Evolutionary conservation across 352 stramenopile species (phyloP).

Genomic region (Phytophthora syringae): DNA sequence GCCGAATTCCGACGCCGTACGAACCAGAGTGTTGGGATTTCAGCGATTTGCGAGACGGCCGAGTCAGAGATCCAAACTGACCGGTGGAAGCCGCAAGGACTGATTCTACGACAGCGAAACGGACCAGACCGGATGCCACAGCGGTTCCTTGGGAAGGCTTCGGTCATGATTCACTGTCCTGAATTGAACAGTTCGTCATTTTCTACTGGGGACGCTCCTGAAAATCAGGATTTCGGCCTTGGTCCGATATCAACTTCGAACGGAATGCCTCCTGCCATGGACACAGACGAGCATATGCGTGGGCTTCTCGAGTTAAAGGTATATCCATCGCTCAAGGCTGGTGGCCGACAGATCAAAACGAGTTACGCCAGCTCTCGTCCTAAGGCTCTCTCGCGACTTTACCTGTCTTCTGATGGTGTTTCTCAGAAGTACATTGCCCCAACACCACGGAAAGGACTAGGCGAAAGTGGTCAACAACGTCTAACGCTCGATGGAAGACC

Average conservation of each 20-base stretch:
- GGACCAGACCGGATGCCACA: conserved; percentile 71
- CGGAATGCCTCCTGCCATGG: conserved; percentile 25
- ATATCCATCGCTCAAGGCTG: conserved; percentile 54
- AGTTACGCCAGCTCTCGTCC: conserved; percentile 56
- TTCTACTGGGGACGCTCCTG: conserved; percentile 8
- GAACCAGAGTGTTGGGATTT: conserved; percentile 70
- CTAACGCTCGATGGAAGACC: conserved; percentile 34
- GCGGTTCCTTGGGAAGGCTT: conserved; percentile 70
- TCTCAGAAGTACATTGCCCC: conserved; percentile 73
- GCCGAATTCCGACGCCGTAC: conserved; percentile 59
- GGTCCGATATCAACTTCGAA: conserved; percentile 26
- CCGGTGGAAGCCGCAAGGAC: conserved; percentile 70
- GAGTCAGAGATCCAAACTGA: conserved; percentile 79
- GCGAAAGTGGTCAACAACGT: conserved; percentile 13
- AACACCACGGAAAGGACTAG: conserved; percentile 29
- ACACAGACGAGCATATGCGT: conserved; percentile 48
- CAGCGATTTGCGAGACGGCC: conserved; percentile 40
- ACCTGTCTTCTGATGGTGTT: conserved; percentile 76
- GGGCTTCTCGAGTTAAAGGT: conserved; percentile 66
- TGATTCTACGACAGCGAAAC: conserved; percentile 78
- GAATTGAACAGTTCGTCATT: conserved; percentile 41
- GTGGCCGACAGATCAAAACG: conserved; percentile 68
- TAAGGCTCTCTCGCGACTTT: conserved; percentile 65
- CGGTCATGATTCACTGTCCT: conserved; percentile 73
- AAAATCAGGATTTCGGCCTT: conserved; percentile 28